Evolutionary conservation across 257 asterid species (phyloP), one percentile per base, ranked within the genome.

Genomic region (Petunia secreta): DNA sequence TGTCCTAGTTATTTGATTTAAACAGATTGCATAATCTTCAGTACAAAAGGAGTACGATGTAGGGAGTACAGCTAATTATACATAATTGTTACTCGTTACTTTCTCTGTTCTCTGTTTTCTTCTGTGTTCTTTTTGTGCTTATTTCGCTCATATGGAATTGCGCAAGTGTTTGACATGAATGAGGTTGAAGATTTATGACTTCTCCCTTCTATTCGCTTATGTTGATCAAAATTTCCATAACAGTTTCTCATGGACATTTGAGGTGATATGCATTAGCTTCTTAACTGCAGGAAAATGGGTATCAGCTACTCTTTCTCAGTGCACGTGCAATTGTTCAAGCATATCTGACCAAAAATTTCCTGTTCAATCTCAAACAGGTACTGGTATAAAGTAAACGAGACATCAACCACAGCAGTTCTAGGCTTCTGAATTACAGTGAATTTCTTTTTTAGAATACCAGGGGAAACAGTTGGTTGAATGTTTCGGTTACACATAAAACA

Each of bases 301-400:
- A 94, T 88, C 99, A 96, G 90, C 95, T 96, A 66, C 89, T 96
- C 81, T 96, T 96, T 86, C 89, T 96, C 78, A 94, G 99, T 85
- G 99, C 99, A 53, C 96, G 99, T 14, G 98, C 99, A 67, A 96
- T 96, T 77, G 98, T 94, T 84, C 99, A 96, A 90, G 91, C 98
- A 64, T 94, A 96, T 89, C 87, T 96, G 83, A 94, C 99, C 14
- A 92, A 90, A 80, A 94, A 90, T 83, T 96, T 96, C 80, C 89
- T 96, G 39, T 85, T 92, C 89, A 96, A 96, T 88, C 94, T 96
- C 79, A 96, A 94, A 89, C 99, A 96, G 99, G 99, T 94, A 83
- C 16, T 71, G 34, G 77, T 11, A 50, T 50, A 50, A 48, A 43
- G 50, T 71, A 25, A 59, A 71, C 11, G 77, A 71, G 62, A 34